Percentiles rank a stretch among this genome's conserved stretches.
Evolutionary conservation across 768 basidiomycete genomes (phyloP).

Genomic region (Psilocybe subaeruginosa): DNA sequence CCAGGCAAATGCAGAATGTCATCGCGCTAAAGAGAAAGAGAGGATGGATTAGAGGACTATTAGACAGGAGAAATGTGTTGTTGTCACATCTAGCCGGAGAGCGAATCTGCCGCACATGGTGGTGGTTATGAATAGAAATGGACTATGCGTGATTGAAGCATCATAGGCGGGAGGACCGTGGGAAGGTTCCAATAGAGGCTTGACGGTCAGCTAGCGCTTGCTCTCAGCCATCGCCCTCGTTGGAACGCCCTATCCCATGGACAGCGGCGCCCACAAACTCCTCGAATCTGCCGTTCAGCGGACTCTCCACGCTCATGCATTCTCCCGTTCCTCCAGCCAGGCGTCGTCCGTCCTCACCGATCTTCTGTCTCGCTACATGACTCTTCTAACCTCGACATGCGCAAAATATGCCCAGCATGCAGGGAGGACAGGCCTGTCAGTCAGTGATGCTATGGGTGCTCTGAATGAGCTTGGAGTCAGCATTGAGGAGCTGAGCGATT

Average conservation of each 20-base stretch:
- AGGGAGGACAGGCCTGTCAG: constrained; percentile 60
- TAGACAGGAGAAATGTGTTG: background rate
- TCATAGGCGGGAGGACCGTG: constrained; percentile 19
- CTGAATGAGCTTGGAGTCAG: constrained; percentile 77
- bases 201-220: background rate
- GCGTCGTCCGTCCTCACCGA: constrained; percentile 74
- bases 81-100: constrained; percentile 48
- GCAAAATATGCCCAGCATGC: constrained; percentile 77
- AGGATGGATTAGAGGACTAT: background rate
- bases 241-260: constrained; percentile 20
- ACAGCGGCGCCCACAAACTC: constrained; percentile 52
- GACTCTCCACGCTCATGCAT: constrained; percentile 77
- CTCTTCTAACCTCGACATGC: constrained; percentile 65
- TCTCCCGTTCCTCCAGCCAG: constrained; percentile 75
- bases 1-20: constrained; percentile 48
- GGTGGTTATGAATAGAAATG: background rate
- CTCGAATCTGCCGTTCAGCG: constrained; percentile 70
- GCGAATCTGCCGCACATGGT: constrained; percentile 74
- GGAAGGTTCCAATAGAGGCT: constrained; percentile 19
- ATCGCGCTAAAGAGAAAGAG: constrained; percentile 28
- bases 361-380: constrained; percentile 74
- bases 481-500: constrained; percentile 71
- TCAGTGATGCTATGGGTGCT: constrained; percentile 64
- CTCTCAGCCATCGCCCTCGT: constrained; percentile 12
- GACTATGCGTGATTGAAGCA: background rate